Percentiles rank a stretch among this genome's conserved stretches.
Conservation (phyloP, 495 filamentous ascomycete species). For the Aspergillus asperescens region DNA sequence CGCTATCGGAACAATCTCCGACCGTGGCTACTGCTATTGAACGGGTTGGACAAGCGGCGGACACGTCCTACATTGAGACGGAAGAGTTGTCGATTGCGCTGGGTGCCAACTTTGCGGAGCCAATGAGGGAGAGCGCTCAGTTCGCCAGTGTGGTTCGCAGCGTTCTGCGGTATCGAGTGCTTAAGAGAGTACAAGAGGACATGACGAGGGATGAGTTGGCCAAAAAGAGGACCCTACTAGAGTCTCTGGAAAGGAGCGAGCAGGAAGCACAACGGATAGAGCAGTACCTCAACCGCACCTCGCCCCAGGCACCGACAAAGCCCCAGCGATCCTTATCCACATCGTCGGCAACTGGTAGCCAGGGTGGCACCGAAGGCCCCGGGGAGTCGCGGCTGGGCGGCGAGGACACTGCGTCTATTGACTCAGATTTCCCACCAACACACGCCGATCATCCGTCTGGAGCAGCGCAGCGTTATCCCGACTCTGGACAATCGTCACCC, state of each 20-base stretch:
- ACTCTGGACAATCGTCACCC: conserved; percentile 23
- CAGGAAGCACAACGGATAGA: conserved; percentile 87
- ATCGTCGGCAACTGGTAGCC: conserved; percentile 45
- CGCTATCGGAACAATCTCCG: conserved; percentile 80
- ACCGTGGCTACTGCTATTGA: conserved; percentile 92
- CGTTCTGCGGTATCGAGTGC: conserved; percentile 78
- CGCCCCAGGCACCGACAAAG: conserved; percentile 41
- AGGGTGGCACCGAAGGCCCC: conserved; percentile 43
- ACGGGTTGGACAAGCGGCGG: conserved; percentile 87
- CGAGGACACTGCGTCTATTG: conserved; percentile 75
- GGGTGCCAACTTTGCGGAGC: conserved; percentile 88
- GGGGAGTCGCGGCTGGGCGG: conserved; percentile 35
- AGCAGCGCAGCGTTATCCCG: conserved; percentile 37
- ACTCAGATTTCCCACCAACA: conserved; percentile 90
- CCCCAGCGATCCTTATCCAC: conserved; percentile 63
- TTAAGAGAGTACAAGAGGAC: conserved; percentile 94
- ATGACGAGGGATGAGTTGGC: conserved; percentile 89
- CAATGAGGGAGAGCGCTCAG: conserved; percentile 94
- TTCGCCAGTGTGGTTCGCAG: conserved; percentile 90
- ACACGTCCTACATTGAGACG: conserved; percentile 92
- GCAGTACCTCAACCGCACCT: conserved; percentile 73
- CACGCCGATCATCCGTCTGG: conserved; percentile 68
- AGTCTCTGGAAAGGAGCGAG: conserved; percentile 83
- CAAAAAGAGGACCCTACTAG: conserved; percentile 73
- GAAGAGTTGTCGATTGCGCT: conserved; percentile 80